phyloP scores from a whole-genome alignment of 2,329 filamentous ascomycete species.

The Ophiostoma sp. region DNA sequence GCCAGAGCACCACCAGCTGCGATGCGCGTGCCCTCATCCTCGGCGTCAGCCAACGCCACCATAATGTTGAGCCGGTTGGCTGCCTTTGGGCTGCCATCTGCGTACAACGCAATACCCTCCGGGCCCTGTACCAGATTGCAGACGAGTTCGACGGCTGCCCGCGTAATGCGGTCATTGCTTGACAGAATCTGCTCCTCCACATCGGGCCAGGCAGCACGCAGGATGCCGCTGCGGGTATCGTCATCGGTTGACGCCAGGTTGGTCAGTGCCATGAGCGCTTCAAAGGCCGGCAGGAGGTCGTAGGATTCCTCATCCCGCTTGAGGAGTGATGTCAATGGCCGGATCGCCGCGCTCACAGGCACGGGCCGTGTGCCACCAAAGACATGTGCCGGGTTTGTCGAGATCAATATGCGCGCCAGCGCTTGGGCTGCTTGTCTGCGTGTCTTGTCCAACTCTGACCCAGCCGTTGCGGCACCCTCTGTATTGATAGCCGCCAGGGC shows the following conservation, averaged over 20 bases:
- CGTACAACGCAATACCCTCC: conserved; percentile 62
- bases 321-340: conserved; percentile 72
- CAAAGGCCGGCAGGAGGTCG: conserved; percentile 83
- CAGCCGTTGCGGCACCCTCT: conserved; percentile 33
- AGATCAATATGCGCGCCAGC: conserved; percentile 78
- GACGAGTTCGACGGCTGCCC: conserved; percentile 79
- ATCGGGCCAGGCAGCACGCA: conserved; percentile 65
- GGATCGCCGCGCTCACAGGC: conserved; percentile 72
- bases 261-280: conserved; percentile 83
- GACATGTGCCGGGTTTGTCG: conserved; percentile 74
- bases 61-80: conserved; percentile 74
- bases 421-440: conserved; percentile 67
- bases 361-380: conserved; percentile 73
- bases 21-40: conserved; percentile 70
- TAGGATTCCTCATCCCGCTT: conserved; percentile 41
- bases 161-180: conserved; percentile 67
- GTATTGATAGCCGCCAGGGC: conserved; percentile 55
- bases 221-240: conserved; percentile 60
- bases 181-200: conserved; percentile 81
- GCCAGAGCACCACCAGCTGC: conserved; percentile 87
- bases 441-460: conserved; percentile 29
- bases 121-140: conserved; percentile 79
- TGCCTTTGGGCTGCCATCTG: conserved; percentile 57
- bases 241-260: conserved; percentile 82
- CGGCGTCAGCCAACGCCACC: conserved; percentile 79